Evolutionary conservation across 2,329 filamentous ascomycete genomes (phyloP).

Genomic region (Cryphonectria nitschkei): DNA sequence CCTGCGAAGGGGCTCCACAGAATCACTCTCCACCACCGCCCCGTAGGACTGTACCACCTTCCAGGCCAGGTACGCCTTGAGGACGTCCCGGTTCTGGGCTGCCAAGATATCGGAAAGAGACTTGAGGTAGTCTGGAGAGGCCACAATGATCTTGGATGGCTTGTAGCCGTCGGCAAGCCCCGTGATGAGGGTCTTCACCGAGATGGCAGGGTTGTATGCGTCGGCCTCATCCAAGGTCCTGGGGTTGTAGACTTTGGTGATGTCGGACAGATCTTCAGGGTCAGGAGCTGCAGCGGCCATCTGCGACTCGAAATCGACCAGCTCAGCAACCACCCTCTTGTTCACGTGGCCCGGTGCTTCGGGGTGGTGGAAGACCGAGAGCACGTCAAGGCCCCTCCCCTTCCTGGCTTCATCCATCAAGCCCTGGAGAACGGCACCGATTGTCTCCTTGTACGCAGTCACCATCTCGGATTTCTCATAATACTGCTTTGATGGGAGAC

Average conservation of each 20-base stretch:
- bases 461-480: constrained; percentile 60
- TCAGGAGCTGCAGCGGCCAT: constrained; percentile 29
- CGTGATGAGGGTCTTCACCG: constrained; percentile 30
- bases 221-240: constrained; percentile 25
- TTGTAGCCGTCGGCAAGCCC: constrained; percentile 17
- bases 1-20: constrained; percentile 60
- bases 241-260: constrained; percentile 30
- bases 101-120: constrained; percentile 60
- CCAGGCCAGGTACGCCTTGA: constrained; percentile 69
- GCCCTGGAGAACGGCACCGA: constrained; percentile 44
- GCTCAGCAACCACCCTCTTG: constrained; percentile 35
- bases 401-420: constrained; percentile 19
- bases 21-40: constrained; percentile 59
- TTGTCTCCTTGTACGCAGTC: constrained; percentile 51
- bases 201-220: constrained; percentile 27
- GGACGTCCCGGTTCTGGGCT: constrained; percentile 51
- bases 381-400: not conserved
- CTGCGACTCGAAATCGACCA: constrained; percentile 33
- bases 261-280: constrained; percentile 30
- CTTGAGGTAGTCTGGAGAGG: constrained; percentile 58
- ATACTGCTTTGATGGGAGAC: constrained; percentile 65
- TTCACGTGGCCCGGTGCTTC: constrained; percentile 32
- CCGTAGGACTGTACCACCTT: constrained; percentile 67
- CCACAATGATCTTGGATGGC: constrained; percentile 26
- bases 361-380: constrained; percentile 34